These are phyloP conservation scores for Posidonia oceanica DNA, from an alignment of 116 monocot species.

Conservation along the genomic window DNA sequence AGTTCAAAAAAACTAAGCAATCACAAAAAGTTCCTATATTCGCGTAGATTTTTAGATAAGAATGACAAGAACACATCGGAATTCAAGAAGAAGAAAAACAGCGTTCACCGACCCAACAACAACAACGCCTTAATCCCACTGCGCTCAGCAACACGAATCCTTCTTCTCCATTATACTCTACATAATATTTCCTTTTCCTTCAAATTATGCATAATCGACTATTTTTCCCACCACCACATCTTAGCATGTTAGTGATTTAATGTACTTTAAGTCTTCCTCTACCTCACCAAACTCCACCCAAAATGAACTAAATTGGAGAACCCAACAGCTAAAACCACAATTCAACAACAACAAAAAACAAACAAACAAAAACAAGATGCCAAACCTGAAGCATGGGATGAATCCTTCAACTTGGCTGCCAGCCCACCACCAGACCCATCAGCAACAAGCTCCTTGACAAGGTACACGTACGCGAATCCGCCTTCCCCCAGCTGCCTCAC, in stretches of 20 bases:
- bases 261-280: not conserved
- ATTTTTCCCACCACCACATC: too few species aligned
- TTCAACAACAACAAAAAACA: not conserved
- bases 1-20: not conserved
- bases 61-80: not conserved
- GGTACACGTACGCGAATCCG: conserved; percentile 61
- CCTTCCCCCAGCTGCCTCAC: conserved; percentile 84
- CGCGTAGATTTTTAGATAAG: not conserved
- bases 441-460: conserved; percentile 70
- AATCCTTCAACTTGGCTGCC: conserved; percentile 24
- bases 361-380: not conserved
- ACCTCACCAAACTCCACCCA: not conserved
- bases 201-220: too few species aligned
- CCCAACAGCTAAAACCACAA: not conserved
- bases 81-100: not conserved
- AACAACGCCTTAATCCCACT: too few species aligned
- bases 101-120: too few species aligned
- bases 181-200: too few species aligned
- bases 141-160: too few species aligned
- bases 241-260: too few species aligned
- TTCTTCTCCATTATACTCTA: too few species aligned
- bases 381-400: conserved; percentile 68
- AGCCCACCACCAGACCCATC: conserved; percentile 14
- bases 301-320: not conserved
- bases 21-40: not conserved